Conservation (phyloP, 441 rosid genomes). For the Hura crepitans region DNA sequence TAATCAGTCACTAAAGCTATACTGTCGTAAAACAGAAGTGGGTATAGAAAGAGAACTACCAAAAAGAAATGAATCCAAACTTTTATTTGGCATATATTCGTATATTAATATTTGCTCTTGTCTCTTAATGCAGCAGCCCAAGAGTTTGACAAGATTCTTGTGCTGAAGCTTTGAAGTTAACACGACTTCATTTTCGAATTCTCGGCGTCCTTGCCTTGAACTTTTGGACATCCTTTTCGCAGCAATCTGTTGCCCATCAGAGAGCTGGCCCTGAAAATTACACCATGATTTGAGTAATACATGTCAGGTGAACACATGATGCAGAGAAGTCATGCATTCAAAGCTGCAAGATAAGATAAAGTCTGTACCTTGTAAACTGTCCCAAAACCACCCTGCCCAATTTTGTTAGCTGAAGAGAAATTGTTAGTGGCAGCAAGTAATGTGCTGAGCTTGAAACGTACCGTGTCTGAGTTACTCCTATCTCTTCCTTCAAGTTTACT, state of each 20-base stretch:
- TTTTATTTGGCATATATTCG: slow-evolving; percentile 52
- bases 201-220: background rate
- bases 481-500: background rate
- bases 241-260: background rate
- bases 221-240: background rate
- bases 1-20: too few relatives aligned
- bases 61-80: slow-evolving; percentile 52
- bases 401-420: slow-evolving; percentile 22
- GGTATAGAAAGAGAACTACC: slow-evolving; percentile 23
- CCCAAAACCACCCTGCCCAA: slow-evolving; percentile 42
- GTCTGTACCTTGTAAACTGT: slow-evolving; percentile 29
- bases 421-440: slow-evolving; percentile 22
- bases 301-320: too few relatives aligned
- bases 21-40: background rate
- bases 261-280: background rate
- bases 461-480: background rate
- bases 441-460: background rate
- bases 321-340: too few relatives aligned
- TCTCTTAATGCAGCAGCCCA: slow-evolving; percentile 40
- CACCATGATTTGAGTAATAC: too few relatives aligned
- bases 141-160: slow-evolving; percentile 1
- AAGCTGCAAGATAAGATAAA: too few relatives aligned
- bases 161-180: background rate
- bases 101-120: slow-evolving; percentile 61
- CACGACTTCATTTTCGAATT: background rate